Conservation (phyloP, 345 rosid species). For the Microthlaspi erraticum region DNA sequence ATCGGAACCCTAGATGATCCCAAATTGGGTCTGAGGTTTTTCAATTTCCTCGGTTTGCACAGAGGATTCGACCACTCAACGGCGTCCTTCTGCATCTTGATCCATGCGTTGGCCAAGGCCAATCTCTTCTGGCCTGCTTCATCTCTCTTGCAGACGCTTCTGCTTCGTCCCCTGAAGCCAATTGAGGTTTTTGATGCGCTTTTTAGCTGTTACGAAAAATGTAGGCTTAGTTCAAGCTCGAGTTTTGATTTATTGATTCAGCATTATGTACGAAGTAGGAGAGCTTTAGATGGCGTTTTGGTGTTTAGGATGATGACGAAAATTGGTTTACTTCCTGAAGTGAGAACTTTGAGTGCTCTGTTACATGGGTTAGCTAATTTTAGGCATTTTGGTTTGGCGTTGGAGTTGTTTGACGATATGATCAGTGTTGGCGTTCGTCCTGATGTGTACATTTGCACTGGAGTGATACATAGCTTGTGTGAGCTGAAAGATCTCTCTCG, state of each 20-base stretch:
- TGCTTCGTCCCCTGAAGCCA: constrained; percentile 66
- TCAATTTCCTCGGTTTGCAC: constrained; percentile 92
- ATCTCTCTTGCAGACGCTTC: constrained; percentile 76
- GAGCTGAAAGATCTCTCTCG: constrained; percentile 66
- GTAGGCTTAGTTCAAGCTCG: constrained; percentile 56
- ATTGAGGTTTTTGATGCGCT: constrained; percentile 60
- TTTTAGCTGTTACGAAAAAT: constrained; percentile 50
- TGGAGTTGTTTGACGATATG: constrained; percentile 69
- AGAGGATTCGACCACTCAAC: constrained; percentile 67
- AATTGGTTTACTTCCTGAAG: constrained; percentile 59
- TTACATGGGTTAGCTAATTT: constrained; percentile 65
- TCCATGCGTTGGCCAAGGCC: constrained; percentile 65
- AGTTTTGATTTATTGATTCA: constrained; percentile 91
- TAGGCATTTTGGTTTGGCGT: constrained; percentile 58
- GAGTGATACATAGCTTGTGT: constrained; percentile 73
- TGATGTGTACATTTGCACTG: constrained; percentile 64
- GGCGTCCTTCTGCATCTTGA: constrained; percentile 74
- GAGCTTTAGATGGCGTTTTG: constrained; percentile 56
- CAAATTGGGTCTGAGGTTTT: constrained; percentile 76
- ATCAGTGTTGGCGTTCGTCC: constrained; percentile 52
- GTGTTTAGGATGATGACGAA: constrained; percentile 69
- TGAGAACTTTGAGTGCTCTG: constrained; percentile 71
- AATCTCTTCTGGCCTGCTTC: constrained; percentile 88
- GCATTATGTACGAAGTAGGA: constrained; percentile 65
- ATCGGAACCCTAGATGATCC: constrained; percentile 68